Percentiles rank a stretch among this genome's conserved stretches.
phyloP scores from a whole-genome alignment of 208 protist genomes.

The Leishmania tarentolae region DNA sequence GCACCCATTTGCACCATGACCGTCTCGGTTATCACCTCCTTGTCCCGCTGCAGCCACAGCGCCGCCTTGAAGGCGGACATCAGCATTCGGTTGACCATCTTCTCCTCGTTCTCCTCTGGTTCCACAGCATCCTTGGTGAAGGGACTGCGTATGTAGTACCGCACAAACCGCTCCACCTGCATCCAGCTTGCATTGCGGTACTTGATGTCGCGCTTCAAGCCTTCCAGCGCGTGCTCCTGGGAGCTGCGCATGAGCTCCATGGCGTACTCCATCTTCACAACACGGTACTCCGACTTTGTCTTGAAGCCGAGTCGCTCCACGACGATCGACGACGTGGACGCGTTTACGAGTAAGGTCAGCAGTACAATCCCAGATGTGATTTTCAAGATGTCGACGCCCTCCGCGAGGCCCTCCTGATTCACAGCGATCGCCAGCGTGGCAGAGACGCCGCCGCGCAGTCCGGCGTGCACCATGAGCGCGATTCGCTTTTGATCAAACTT shows the following conservation, averaged over 20 bases:
- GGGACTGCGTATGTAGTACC: slow-evolving; percentile 46
- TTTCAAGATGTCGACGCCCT: slow-evolving; percentile 65
- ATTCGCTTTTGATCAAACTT: slow-evolving; percentile 54
- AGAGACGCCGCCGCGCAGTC: slow-evolving; percentile 83
- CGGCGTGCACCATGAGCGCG: slow-evolving; percentile 65
- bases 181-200: slow-evolving; percentile 78
- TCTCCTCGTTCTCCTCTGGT: slow-evolving; percentile 45
- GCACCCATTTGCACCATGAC: slow-evolving; percentile 47
- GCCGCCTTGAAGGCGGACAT: slow-evolving; percentile 76
- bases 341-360: slow-evolving; percentile 75
- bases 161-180: slow-evolving; percentile 59
- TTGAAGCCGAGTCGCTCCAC: slow-evolving; percentile 62
- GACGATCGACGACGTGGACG: slow-evolving; percentile 56
- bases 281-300: slow-evolving; percentile 54
- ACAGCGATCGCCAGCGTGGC: slow-evolving; percentile 78
- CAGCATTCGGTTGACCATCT: slow-evolving; percentile 63
- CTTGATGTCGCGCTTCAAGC: slow-evolving; percentile 63
- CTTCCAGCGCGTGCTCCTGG: slow-evolving; percentile 47
- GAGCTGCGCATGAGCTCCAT: slow-evolving; percentile 47
- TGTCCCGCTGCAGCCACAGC: slow-evolving; percentile 75
- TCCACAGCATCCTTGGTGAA: slow-evolving; percentile 40
- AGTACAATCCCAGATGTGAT: slow-evolving; percentile 80
- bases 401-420: slow-evolving; percentile 47
- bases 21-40: slow-evolving; percentile 71
- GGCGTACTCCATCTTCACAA: slow-evolving; percentile 69